These are phyloP conservation scores for Alternaria atra DNA, from an alignment of 2,329 filamentous ascomycete genomes.

Conservation along the genomic window DNA sequence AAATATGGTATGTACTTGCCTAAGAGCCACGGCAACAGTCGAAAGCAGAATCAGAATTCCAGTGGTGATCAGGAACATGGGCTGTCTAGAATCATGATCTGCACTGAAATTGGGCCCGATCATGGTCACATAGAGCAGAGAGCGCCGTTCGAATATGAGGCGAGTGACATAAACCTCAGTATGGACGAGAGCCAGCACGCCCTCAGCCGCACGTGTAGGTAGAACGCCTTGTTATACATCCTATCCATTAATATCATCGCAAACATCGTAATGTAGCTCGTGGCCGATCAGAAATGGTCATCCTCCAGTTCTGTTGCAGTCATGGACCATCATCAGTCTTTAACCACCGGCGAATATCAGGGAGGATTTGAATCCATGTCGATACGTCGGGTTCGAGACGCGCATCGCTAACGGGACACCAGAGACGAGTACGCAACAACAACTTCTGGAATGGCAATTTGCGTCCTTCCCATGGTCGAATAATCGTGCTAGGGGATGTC, in stretches of 20 bases:
- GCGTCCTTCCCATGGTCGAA: background rate
- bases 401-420: background rate
- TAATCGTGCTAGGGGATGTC: background rate
- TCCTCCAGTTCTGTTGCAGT: background rate
- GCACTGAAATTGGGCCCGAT: constrained; percentile 1
- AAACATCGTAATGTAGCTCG: background rate
- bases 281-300: background rate
- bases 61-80: background rate
- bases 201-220: background rate
- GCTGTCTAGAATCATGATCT: background rate
- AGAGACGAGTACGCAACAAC: background rate
- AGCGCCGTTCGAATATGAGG: background rate
- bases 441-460: background rate
- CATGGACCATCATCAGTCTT: background rate
- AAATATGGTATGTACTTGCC: too few species aligned
- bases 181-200: background rate
- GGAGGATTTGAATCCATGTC: background rate
- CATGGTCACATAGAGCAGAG: background rate
- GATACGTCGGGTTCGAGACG: background rate
- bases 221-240: background rate
- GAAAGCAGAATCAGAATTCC: background rate
- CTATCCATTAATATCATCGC: background rate
- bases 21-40: background rate
- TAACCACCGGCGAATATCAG: background rate
- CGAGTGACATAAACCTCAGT: background rate